Evolutionary conservation across 345 rosid genomes (phyloP).

Genomic region (Psidium guajava): DNA sequence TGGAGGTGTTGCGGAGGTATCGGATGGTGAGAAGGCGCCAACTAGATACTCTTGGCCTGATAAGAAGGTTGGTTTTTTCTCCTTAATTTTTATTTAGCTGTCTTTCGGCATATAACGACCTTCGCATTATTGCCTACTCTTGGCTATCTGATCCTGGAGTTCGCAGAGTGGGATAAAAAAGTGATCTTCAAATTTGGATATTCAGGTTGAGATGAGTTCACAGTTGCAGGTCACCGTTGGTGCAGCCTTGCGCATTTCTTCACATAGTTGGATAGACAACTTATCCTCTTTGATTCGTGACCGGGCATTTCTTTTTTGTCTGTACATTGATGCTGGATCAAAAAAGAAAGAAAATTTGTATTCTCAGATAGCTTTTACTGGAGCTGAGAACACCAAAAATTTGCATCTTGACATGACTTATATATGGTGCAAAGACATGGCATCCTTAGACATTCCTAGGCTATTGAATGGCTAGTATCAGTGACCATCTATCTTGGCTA

Average conservation of each 20-base stretch:
- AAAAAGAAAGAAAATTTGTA: background rate
- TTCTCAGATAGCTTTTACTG: background rate
- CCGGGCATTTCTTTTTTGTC: background rate
- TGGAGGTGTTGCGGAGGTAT: slow-evolving; percentile 10
- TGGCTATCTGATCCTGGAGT: background rate
- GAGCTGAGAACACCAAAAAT: background rate
- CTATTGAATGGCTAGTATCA: background rate
- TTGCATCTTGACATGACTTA: background rate
- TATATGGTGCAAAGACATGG: background rate
- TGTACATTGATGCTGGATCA: background rate
- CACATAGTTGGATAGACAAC: background rate
- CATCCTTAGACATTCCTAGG: background rate
- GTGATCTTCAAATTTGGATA: background rate
- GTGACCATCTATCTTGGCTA: background rate
- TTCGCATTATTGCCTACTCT: background rate
- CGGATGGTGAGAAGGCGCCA: slow-evolving; percentile 9
- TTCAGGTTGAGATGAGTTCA: background rate
- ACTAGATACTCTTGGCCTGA: slow-evolving; percentile 39
- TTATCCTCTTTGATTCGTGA: background rate
- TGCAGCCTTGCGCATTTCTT: background rate
- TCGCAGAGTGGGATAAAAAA: background rate
- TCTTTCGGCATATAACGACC: background rate
- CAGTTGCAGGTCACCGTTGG: background rate
- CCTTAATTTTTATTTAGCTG: background rate
- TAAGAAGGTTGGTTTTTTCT: slow-evolving; percentile 17